Percentiles rank a stretch among this genome's conserved stretches.
Evolutionary conservation across 2,329 filamentous ascomycete species (phyloP).

Genomic region (Orbilia oligospora): DNA sequence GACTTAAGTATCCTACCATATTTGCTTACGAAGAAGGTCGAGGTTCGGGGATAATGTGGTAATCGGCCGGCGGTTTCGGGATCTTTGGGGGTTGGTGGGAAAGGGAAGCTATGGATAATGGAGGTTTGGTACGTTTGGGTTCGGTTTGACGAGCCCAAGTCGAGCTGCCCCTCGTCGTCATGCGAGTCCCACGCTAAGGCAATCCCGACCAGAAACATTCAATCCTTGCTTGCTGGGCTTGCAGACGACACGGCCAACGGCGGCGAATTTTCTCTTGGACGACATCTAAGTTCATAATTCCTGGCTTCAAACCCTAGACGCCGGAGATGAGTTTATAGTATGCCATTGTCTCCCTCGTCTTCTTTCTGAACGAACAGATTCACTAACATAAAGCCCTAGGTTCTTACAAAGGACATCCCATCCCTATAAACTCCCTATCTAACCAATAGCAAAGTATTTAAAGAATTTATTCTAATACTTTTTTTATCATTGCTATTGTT

Average conservation of each 20-base stretch:
- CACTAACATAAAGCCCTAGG: neutral
- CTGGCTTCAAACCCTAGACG: neutral
- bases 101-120: neutral
- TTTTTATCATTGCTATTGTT: too few relatives aligned
- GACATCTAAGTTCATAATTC: neutral
- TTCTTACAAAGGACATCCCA: neutral
- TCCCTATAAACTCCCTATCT: too few relatives aligned
- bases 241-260: too few relatives aligned
- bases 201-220: conserved; percentile 14
- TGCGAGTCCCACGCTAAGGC: conserved; percentile 39
- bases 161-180: conserved; percentile 52
- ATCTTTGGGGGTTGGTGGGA: neutral
- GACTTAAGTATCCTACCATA: conserved; percentile 42
- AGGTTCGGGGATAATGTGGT: neutral
- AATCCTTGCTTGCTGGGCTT: conserved; percentile 2
- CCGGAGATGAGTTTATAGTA: conserved; percentile 26
- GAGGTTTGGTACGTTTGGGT: conserved; percentile 2
- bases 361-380: neutral
- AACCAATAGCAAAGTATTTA: too few relatives aligned
- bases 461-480: too few relatives aligned
- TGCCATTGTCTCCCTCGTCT: neutral
- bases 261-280: conserved; percentile 1
- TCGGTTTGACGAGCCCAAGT: neutral
- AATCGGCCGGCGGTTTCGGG: conserved; percentile 44
- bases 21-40: conserved; percentile 17